Conservation (phyloP, 768 basidiomycete genomes). For the Lentinula aciculospora region DNA sequence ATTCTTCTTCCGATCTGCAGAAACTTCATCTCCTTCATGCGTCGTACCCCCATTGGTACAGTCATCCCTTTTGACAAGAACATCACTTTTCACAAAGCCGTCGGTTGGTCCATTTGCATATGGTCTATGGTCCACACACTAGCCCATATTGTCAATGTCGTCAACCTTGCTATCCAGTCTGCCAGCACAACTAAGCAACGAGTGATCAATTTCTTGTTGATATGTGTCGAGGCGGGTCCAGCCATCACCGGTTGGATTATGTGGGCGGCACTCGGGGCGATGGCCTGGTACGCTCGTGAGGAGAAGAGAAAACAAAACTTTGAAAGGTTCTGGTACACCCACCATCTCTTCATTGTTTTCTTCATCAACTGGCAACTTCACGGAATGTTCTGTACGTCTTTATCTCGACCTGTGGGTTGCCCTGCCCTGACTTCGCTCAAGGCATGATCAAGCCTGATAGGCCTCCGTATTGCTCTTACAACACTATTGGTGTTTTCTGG, state of each 20-base stretch:
- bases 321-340: slow-evolving; percentile 86
- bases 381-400: slow-evolving; percentile 75
- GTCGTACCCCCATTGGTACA: slow-evolving; percentile 78
- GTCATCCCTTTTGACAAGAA: slow-evolving; percentile 74
- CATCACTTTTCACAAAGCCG: slow-evolving; percentile 64
- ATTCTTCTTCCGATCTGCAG: slow-evolving; percentile 95
- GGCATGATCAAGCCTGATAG: slow-evolving; percentile 86
- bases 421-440: background rate
- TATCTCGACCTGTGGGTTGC: background rate
- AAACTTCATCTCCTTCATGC: slow-evolving; percentile 86
- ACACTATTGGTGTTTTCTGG: slow-evolving; percentile 93
- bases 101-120: slow-evolving; percentile 72
- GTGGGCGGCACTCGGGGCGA: slow-evolving; percentile 63
- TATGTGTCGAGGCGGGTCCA: slow-evolving; percentile 82
- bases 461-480: slow-evolving; percentile 81
- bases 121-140: slow-evolving; percentile 70
- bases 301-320: slow-evolving; percentile 74
- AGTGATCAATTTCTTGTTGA: slow-evolving; percentile 63
- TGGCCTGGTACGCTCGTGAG: slow-evolving; percentile 85
- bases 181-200: slow-evolving; percentile 50
- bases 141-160: slow-evolving; percentile 87
- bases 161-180: slow-evolving; percentile 51
- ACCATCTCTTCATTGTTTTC: slow-evolving; percentile 88
- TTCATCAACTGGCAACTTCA: slow-evolving; percentile 94
- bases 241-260: slow-evolving; percentile 87